Conservation (phyloP, 495 filamentous ascomycete genomes). For the Bathelium albidoporum region DNA sequence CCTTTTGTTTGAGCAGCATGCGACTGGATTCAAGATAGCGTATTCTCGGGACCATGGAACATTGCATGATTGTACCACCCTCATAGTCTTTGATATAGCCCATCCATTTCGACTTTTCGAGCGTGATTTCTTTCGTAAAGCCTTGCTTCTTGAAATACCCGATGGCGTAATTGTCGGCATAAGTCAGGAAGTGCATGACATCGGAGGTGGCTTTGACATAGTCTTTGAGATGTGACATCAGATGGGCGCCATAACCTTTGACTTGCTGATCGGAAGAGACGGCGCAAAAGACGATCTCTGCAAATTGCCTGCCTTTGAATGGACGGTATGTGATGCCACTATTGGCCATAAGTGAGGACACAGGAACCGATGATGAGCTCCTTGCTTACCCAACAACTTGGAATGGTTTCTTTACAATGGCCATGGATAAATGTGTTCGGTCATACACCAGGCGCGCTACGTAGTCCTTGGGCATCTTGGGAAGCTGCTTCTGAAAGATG, state of each 20-base stretch:
- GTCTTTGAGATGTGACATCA: slow-evolving; percentile 97
- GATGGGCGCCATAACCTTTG: slow-evolving; percentile 93
- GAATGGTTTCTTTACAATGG: slow-evolving; percentile 91
- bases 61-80: slow-evolving; percentile 98
- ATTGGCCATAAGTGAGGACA: neutral
- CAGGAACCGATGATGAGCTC: too few species aligned
- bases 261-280: slow-evolving; percentile 98
- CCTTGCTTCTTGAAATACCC: slow-evolving; percentile 99
- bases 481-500: slow-evolving; percentile 96
- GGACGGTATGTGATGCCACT: slow-evolving; percentile 94
- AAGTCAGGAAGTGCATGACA: slow-evolving; percentile 97
- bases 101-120: slow-evolving; percentile 90
- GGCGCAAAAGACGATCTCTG: slow-evolving; percentile 97
- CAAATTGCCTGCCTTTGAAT: slow-evolving; percentile 85
- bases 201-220: slow-evolving; percentile 95
- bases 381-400: slow-evolving; percentile 69
- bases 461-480: slow-evolving; percentile 99
- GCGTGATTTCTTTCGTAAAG: slow-evolving; percentile 95
- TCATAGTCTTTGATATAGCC: slow-evolving; percentile 99
- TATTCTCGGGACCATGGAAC: slow-evolving; percentile 88
- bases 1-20: slow-evolving; percentile 96
- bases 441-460: slow-evolving; percentile 96
- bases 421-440: slow-evolving; percentile 88
- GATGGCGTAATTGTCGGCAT: slow-evolving; percentile 97
- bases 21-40: slow-evolving; percentile 89